Evolutionary conservation across 305 asterid genomes (phyloP), one percentile per base, ranked within the genome.

Genomic region (Salvia sclarea): DNA sequence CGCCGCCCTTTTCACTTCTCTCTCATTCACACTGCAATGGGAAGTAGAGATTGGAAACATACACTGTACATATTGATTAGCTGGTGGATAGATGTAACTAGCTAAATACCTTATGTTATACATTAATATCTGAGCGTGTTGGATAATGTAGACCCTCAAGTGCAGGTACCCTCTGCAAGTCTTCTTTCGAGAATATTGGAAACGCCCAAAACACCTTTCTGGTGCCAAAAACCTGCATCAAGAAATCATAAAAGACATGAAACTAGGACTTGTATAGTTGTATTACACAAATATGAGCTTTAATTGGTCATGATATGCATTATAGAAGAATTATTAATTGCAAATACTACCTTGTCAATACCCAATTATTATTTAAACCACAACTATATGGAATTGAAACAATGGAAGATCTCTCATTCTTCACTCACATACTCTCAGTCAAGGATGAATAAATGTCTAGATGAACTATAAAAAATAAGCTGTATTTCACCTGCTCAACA

Each of bases 401-500:
- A 22, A 20, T 11, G 7, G 33, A 2, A 33, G 8, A 10, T 2
- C 9, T 61, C 7, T 20, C 31, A n/a, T 31, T 14, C 37, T 44
- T 38, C 18, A 18, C 66, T 11, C 65, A 25, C 4, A 22, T 47
- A 31, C 11, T 40, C 43, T 50, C 17, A 31, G 58, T 14, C 18
- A 20, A 64, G 30, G 10, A 4, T 16, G 43, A 63, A 63, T 9
- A 61, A 35, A 49, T 30, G 20, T 37, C 30, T 45, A 68, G 41
- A 38, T 21, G 40, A 62, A 17, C 50, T 20, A 44, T n/a, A 43
- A 38, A 33, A 65, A 12, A n/a, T n/a, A n/a, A n/a, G n/a, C n/a
- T n/a, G n/a, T 41, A 37, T n/a, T 48, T 75, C 54, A 86, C 96
- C 96, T 91, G 97, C 76, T 86, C 89, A 73, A 88, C 75, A 80